phyloP scores from a whole-genome alignment of 495 filamentous ascomycete genomes.

The Chaetomium cochliodes region DNA sequence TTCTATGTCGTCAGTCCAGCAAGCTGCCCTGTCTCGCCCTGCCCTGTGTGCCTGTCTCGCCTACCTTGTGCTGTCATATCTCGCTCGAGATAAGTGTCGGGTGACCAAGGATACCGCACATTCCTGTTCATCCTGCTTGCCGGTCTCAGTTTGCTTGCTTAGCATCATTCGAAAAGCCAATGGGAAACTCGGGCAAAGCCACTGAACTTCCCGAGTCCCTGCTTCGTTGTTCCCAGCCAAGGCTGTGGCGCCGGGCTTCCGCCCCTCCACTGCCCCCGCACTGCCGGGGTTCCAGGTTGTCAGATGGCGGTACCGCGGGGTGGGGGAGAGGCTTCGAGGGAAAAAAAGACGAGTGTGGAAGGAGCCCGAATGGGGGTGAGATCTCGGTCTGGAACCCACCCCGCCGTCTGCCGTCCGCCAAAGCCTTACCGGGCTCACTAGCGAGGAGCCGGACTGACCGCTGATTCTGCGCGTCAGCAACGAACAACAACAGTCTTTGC shows the following conservation, averaged over 20 bases:
- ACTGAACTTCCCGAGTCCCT: not conserved
- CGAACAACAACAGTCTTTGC: no score
- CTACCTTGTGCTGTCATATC: no score
- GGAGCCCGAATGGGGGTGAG: not conserved
- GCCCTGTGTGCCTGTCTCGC: no score
- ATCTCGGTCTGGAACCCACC: not conserved
- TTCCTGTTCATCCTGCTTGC: not conserved
- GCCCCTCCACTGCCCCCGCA: slow-evolving; percentile 12
- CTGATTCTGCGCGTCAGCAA: not conserved
- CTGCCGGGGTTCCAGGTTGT: not conserved
- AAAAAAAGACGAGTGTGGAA: not conserved
- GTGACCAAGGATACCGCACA: not conserved
- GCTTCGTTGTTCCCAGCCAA: slow-evolving; percentile 2
- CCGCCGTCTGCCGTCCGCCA: not conserved
- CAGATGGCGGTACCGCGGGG: not conserved
- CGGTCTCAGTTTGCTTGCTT: not conserved
- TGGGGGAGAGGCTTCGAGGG: not conserved
- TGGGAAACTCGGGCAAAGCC: not conserved
- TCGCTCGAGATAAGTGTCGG: no score
- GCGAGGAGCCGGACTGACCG: not conserved
- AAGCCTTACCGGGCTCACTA: not conserved
- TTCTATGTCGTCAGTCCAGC: not conserved
- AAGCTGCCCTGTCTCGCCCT: not conserved
- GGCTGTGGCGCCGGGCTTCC: slow-evolving; percentile 11
- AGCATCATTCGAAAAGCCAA: not conserved